Evolutionary conservation across 768 basidiomycete genomes (phyloP).

Genomic region (Russula olivacea): DNA sequence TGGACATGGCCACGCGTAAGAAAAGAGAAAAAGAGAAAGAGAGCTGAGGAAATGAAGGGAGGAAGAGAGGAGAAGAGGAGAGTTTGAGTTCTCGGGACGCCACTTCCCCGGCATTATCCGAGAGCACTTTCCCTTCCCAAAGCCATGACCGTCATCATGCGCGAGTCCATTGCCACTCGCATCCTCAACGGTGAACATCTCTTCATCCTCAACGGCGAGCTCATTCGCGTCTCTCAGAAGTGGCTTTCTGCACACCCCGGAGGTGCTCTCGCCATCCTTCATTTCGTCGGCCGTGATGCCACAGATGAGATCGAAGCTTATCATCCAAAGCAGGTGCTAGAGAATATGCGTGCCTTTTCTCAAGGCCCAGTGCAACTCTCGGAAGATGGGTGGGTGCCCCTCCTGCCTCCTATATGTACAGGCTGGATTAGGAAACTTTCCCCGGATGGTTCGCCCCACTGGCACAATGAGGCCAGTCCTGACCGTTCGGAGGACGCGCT

Average conservation of each 20-base stretch:
- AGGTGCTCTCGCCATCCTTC: conserved; percentile 80
- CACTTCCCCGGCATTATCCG: neutral
- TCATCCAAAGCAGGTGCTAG: conserved; percentile 58
- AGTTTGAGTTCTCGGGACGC: neutral
- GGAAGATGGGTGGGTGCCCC: conserved; percentile 57
- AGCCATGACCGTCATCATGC: conserved; percentile 19
- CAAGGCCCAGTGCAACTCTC: conserved; percentile 60
- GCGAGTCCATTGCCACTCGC: conserved; percentile 56
- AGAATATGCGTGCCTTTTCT: conserved; percentile 54
- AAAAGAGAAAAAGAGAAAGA: neutral
- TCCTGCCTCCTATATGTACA: conserved; percentile 79
- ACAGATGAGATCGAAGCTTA: conserved; percentile 93
- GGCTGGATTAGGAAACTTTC: conserved; percentile 70
- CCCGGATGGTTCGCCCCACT: conserved; percentile 32
- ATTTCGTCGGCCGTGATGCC: conserved; percentile 94
- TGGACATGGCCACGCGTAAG: conserved; percentile 16
- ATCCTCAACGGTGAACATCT: conserved; percentile 73
- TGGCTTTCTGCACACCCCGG: conserved; percentile 93
- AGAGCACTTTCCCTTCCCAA: neutral
- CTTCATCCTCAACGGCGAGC: conserved; percentile 61
- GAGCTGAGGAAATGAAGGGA: neutral
- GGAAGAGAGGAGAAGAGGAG: neutral
- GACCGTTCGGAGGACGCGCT: conserved; percentile 28
- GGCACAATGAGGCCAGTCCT: conserved; percentile 17
- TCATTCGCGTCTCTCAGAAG: conserved; percentile 56